phyloP scores from a whole-genome alignment of 805 yeast genomes.

The Clavispora fructus region DNA sequence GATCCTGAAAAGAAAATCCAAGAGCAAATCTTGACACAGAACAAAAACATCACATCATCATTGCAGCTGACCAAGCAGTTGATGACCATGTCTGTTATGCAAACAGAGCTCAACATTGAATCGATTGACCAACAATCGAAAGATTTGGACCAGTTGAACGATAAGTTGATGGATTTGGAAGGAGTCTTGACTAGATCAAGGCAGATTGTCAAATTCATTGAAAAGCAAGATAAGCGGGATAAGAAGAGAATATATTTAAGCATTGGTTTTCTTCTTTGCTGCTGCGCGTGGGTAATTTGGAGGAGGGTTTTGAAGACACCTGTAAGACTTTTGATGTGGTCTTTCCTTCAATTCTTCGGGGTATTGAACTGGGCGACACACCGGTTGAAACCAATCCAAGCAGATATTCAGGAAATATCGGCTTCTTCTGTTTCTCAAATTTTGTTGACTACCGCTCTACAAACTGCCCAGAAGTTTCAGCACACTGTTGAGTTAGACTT shows the following conservation, averaged over 20 bases:
- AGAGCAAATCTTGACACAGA: conserved; percentile 41
- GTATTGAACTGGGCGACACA: conserved; percentile 8
- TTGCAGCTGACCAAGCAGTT: conserved; percentile 45
- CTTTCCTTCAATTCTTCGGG: conserved; percentile 34
- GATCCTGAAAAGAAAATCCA: conserved; percentile 22
- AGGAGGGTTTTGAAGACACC: conserved; percentile 44
- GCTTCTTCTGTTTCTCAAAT: neutral
- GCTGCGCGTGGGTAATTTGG: conserved; percentile 48
- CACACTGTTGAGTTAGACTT: neutral
- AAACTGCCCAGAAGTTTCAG: neutral
- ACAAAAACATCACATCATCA: conserved; percentile 41
- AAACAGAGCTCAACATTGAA: conserved; percentile 47
- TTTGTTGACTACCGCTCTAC: neutral
- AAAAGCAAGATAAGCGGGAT: conserved; percentile 47
- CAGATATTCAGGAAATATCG: neutral
- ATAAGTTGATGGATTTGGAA: conserved; percentile 36
- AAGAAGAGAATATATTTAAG: conserved; percentile 45
- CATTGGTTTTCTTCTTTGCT: conserved; percentile 39
- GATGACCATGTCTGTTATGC: conserved; percentile 45
- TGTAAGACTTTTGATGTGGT: conserved; percentile 41
- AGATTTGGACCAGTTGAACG: conserved; percentile 36
- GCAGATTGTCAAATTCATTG: conserved; percentile 45
- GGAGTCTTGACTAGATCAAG: conserved; percentile 38
- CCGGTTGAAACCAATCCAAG: neutral
- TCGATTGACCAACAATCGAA: conserved; percentile 43